Percentiles rank a stretch among this genome's conserved stretches.
Conservation (phyloP, 2,329 filamentous ascomycete genomes). For the Neoascochyta sp. region DNA sequence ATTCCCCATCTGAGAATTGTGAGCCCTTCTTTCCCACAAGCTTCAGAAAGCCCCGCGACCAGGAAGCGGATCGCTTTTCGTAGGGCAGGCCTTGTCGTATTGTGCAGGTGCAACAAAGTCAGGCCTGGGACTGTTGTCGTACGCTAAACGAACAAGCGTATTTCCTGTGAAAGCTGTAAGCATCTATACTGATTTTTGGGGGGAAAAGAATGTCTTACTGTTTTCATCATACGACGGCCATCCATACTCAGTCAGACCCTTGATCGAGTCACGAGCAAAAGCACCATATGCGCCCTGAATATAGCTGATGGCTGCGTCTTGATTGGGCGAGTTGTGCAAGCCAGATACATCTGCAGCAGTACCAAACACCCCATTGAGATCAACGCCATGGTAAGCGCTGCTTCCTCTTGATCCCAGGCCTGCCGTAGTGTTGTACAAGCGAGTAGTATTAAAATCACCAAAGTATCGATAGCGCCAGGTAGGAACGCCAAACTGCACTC, state of each 20-base stretch:
- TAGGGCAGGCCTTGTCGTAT: slow-evolving; percentile 21
- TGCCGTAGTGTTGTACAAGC: slow-evolving; percentile 27
- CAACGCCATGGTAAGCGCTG: slow-evolving; percentile 38
- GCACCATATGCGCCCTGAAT: slow-evolving; percentile 35
- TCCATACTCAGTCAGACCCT: slow-evolving; percentile 28
- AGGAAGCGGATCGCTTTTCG: slow-evolving; percentile 22
- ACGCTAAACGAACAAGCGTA: slow-evolving; percentile 20
- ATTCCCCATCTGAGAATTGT: no score
- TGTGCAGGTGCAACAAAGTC: slow-evolving; percentile 16
- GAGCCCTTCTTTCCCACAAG: no score
- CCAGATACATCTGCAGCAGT: slow-evolving; percentile 25
- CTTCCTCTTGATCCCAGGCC: slow-evolving; percentile 26
- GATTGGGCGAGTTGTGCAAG: slow-evolving; percentile 15
- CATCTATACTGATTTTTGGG: background rate
- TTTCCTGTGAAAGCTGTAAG: slow-evolving; percentile 5
- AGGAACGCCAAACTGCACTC: slow-evolving; percentile 24
- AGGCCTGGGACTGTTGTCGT: slow-evolving; percentile 15
- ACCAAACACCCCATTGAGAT: slow-evolving; percentile 37
- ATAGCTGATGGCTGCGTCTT: slow-evolving; percentile 29
- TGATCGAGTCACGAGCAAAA: slow-evolving; percentile 33
- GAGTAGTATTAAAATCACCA: slow-evolving; percentile 36
- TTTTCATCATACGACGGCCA: slow-evolving; percentile 25
- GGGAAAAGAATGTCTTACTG: slow-evolving; percentile 8
- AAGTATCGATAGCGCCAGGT: slow-evolving; percentile 40
- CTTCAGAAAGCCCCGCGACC: slow-evolving; percentile 21